These are phyloP conservation scores for Trypanosoma mega DNA, from an alignment of 208 protist genomes.

Conservation along the genomic window DNA sequence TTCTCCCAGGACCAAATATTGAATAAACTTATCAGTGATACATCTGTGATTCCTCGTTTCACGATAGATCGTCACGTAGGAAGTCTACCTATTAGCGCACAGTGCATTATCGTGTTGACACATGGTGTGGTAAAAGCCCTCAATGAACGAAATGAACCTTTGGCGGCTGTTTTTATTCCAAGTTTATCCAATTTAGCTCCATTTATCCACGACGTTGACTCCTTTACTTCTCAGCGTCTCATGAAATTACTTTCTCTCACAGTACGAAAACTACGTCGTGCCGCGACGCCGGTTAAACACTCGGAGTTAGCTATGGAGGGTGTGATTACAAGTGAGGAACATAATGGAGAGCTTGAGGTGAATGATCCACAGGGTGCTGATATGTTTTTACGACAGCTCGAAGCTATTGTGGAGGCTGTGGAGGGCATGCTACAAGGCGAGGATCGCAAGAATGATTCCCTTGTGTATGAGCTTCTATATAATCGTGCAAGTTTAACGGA, in stretches of 20 bases:
- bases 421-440: constrained; percentile 57
- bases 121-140: constrained; percentile 51
- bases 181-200: constrained; percentile 63
- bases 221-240: constrained; percentile 64
- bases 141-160: constrained; percentile 64
- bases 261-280: constrained; percentile 48
- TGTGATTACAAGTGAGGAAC: neutral
- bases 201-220: constrained; percentile 70
- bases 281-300: neutral
- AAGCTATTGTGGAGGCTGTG: constrained; percentile 47
- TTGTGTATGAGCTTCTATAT: constrained; percentile 85
- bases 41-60: constrained; percentile 30
- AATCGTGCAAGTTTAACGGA: constrained; percentile 28
- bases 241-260: constrained; percentile 40
- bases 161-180: constrained; percentile 60
- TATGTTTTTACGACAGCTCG: constrained; percentile 61
- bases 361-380: constrained; percentile 5
- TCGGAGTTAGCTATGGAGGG: neutral
- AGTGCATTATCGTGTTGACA: constrained; percentile 47
- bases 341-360: neutral
- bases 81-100: constrained; percentile 35
- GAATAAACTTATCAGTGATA: constrained; percentile 50
- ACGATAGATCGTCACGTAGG: constrained; percentile 28
- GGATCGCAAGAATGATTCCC: constrained; percentile 53
- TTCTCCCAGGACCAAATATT: constrained; percentile 70